phyloP scores from a whole-genome alignment of 73 alveolate genomes.

The Uronychia binucleata region DNA sequence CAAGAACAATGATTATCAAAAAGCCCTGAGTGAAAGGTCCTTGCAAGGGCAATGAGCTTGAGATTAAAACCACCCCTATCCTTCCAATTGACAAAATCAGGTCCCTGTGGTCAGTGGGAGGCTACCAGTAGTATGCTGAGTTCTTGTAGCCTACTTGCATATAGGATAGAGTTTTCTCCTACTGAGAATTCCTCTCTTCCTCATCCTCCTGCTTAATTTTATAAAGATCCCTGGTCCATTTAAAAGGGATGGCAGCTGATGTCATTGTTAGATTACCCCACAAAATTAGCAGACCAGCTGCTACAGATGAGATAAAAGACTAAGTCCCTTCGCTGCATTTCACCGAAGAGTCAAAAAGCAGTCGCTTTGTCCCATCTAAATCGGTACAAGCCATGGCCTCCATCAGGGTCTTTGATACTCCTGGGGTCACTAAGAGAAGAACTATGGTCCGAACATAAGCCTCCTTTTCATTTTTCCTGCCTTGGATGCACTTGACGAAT shows the following conservation, averaged over 20 bases:
- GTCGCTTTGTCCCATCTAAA: too few relatives aligned
- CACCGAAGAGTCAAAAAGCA: not conserved
- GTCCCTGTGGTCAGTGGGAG: not conserved
- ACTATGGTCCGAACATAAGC: too few relatives aligned
- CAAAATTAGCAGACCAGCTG: not conserved
- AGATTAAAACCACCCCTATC: not conserved
- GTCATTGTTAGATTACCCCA: not conserved
- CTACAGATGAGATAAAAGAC: not conserved
- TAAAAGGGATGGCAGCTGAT: not conserved
- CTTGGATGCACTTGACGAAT: not conserved
- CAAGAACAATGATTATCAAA: not conserved
- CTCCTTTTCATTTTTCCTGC: not conserved
- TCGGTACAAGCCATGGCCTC: too few relatives aligned
- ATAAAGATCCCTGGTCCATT: not conserved
- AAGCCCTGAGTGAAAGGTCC: not conserved
- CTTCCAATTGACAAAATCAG: not conserved
- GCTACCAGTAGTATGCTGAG: not conserved
- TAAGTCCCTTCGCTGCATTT: not conserved
- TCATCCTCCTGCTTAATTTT: not conserved
- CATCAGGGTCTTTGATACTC: too few relatives aligned
- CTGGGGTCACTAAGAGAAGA: too few relatives aligned
- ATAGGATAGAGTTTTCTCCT: not conserved
- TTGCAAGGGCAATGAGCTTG: not conserved
- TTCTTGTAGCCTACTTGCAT: not conserved
- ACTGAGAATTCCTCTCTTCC: not conserved